Percentiles rank a stretch among this genome's conserved stretches.
These are phyloP conservation scores for Penicillium sumatraense DNA, from an alignment of 2,329 filamentous ascomycete species.

Conservation along the genomic window DNA sequence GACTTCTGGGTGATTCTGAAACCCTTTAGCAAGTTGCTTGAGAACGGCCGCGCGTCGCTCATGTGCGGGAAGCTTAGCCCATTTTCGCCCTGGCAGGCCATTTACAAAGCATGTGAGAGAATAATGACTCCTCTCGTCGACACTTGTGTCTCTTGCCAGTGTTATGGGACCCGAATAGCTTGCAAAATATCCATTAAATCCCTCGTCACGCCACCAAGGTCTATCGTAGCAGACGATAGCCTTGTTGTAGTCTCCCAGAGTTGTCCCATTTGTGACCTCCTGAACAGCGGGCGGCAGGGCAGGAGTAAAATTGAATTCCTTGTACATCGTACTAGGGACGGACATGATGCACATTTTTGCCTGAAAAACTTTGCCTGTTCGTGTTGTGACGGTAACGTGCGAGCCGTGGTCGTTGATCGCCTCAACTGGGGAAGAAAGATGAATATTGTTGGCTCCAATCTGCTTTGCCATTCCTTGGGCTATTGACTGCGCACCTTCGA, in stretches of 20 bases:
- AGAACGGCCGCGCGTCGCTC: neutral
- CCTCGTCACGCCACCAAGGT: neutral
- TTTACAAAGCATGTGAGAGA: neutral
- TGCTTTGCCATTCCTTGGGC: constrained; percentile 30
- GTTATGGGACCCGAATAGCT: neutral
- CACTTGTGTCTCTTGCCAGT: neutral
- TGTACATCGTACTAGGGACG: neutral
- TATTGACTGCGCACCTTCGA: neutral
- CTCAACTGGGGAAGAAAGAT: constrained; percentile 22
- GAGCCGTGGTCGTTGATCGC: constrained; percentile 8
- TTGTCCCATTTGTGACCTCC: neutral
- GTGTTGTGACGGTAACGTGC: neutral
- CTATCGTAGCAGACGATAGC: neutral
- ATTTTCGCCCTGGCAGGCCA: neutral
- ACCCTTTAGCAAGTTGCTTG: neutral
- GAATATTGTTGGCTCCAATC: constrained; percentile 24
- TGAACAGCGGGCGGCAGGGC: neutral
- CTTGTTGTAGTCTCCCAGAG: neutral
- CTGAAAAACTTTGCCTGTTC: neutral
- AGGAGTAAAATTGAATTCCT: neutral
- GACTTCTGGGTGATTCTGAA: neutral
- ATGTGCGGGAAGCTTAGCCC: neutral
- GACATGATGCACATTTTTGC: neutral
- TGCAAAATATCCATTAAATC: neutral
- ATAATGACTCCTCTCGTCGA: neutral